These are phyloP conservation scores for Osmanthus fragrans DNA, from an alignment of 257 asterid species.

Conservation along the genomic window DNA sequence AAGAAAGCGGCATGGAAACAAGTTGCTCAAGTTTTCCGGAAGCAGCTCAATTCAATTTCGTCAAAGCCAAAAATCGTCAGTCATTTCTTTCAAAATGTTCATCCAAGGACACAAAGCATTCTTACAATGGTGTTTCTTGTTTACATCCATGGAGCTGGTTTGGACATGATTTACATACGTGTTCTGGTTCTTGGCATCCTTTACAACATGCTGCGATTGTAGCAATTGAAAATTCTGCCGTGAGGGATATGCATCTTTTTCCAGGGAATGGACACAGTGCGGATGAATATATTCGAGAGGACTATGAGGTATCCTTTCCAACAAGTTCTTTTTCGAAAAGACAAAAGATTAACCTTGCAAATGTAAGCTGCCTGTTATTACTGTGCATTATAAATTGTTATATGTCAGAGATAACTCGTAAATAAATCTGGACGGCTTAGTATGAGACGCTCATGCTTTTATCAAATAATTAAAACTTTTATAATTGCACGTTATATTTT, in stretches of 20 bases:
- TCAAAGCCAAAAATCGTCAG: constrained; percentile 24
- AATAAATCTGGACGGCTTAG: too few relatives aligned
- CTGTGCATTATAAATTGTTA: too few relatives aligned
- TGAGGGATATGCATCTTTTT: constrained; percentile 64
- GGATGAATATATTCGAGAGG: constrained; percentile 38
- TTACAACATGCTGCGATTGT: constrained; percentile 81
- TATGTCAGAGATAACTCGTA: too few relatives aligned
- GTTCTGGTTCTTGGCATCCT: constrained; percentile 65
- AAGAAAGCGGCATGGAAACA: constrained; percentile 27
- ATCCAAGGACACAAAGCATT: constrained; percentile 21
- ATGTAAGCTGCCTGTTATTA: constrained; percentile 13
- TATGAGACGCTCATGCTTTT: too few relatives aligned
- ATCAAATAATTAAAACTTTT: too few relatives aligned
- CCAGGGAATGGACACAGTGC: constrained; percentile 34
- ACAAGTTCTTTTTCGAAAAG: constrained; percentile 51
- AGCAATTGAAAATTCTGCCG: constrained; percentile 75
- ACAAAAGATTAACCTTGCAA: constrained; percentile 42
- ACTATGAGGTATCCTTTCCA: constrained; percentile 31
- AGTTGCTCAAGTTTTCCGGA: constrained; percentile 28
- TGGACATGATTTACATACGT: constrained; percentile 35
- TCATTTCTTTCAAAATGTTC: constrained; percentile 21
- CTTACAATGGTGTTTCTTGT: constrained; percentile 51
- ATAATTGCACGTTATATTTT: too few relatives aligned
- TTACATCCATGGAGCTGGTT: constrained; percentile 77
- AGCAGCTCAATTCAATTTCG: constrained; percentile 1